phyloP scores from a whole-genome alignment of 2,329 filamentous ascomycete genomes.

The Lizonia empirigonia region DNA sequence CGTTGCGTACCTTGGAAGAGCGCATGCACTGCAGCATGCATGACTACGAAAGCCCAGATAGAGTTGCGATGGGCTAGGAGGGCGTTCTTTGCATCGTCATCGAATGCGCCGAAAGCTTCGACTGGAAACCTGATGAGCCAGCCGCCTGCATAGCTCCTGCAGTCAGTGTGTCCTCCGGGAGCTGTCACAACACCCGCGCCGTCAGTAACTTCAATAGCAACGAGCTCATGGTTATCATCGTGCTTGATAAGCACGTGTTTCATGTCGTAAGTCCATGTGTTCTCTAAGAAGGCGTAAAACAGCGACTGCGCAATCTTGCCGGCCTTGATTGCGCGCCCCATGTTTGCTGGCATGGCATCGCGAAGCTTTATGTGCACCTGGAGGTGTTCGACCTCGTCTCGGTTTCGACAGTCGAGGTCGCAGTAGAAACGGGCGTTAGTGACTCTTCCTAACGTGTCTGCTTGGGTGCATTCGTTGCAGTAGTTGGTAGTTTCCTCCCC shows the following conservation, averaged over 20 bases:
- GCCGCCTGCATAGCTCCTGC: slow-evolving; percentile 13
- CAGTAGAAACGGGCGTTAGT: slow-evolving; percentile 16
- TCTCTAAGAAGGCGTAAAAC: slow-evolving; percentile 20
- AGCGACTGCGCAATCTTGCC: slow-evolving; percentile 19
- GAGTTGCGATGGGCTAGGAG: slow-evolving; percentile 18
- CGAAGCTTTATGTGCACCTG: slow-evolving; percentile 3
- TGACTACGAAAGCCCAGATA: slow-evolving; percentile 22
- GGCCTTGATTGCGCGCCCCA: slow-evolving; percentile 14
- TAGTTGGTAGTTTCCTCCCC: slow-evolving; percentile 7
- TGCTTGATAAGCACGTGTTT: slow-evolving; percentile 4
- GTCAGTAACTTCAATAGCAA: slow-evolving; percentile 14
- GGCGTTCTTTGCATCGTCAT: slow-evolving; percentile 15
- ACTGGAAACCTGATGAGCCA: slow-evolving; percentile 22
- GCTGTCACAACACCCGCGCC: slow-evolving; percentile 15
- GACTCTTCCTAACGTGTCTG: background rate
- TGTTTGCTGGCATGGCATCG: background rate
- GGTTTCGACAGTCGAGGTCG: slow-evolving; percentile 4
- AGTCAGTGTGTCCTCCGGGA: slow-evolving; percentile 10
- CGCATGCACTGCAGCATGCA: slow-evolving; percentile 15
- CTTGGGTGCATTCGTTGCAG: slow-evolving; percentile 8
- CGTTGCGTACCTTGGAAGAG: slow-evolving; percentile 19
- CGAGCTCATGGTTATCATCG: slow-evolving; percentile 6
- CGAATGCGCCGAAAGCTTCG: slow-evolving; percentile 1
- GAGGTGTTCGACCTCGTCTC: slow-evolving; percentile 13
- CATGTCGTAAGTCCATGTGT: slow-evolving; percentile 27